These are phyloP conservation scores for Fusarium circinatum DNA, from an alignment of 2,329 filamentous ascomycete genomes.

Conservation along the genomic window DNA sequence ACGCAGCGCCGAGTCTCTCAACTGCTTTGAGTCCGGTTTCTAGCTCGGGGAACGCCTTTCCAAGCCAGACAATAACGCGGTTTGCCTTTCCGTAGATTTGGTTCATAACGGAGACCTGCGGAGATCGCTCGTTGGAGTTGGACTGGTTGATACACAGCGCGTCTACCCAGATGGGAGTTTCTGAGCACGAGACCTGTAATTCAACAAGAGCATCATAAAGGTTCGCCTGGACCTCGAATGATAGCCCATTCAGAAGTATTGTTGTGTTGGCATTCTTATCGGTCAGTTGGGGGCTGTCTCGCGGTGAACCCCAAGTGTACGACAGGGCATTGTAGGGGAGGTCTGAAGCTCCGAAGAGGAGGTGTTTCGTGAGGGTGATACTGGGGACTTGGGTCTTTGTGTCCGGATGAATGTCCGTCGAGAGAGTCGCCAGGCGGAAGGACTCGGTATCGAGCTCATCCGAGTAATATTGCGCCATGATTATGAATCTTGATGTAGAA, in stretches of 20 bases:
- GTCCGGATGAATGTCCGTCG: accelerated
- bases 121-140: background rate
- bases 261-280: accelerated
- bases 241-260: background rate
- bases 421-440: background rate
- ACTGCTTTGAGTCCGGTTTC: background rate
- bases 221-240: background rate
- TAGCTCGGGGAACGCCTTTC: background rate
- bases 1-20: background rate
- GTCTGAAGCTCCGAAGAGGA: background rate
- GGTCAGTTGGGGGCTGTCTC: background rate
- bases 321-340: background rate
- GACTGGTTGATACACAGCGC: constrained; percentile 11
- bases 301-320: constrained; percentile 7
- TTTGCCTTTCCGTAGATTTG: constrained; percentile 5
- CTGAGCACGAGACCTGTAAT: background rate
- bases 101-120: background rate
- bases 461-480: constrained; percentile 4
- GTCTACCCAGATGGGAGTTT: background rate
- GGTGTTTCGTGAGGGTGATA: background rate
- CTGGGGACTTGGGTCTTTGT: background rate
- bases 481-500: background rate
- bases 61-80: constrained; percentile 1
- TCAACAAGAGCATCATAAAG: background rate
- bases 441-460: background rate